Evolutionary conservation across 345 rosid genomes (phyloP), one percentile per base, ranked within the genome.

Genomic region (Linum tenue): DNA sequence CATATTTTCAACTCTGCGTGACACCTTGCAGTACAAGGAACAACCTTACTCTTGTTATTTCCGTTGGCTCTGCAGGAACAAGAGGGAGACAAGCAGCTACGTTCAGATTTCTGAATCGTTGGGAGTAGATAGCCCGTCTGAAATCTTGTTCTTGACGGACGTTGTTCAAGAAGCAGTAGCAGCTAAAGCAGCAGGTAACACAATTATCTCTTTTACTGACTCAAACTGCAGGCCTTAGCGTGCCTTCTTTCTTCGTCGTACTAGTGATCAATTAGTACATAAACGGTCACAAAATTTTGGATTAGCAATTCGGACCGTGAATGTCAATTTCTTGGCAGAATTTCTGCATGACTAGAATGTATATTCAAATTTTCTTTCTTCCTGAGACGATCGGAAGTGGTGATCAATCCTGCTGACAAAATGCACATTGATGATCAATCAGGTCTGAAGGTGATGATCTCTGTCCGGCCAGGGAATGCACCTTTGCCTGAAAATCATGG

Each of bases 111-210:
- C 83, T 0, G 86, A 79, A 31, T 79, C 95, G 3, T 42, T 95
- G 40, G 97, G 97, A 78, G 98, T 89, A 57, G 86, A 95, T 78
- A 78, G 84, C 60, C 90, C 96, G 62, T 83, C 91, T 40, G 88
- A 95, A 67, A 78, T 95, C 71, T 63, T 89, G 22, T 89, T 95
- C 73, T 73, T 91, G 16, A 95, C 97, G 0, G 96, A 91, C 80
- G 81, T 91, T 64, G 64, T 81, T 71, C 96, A 83, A 84, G 99
- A 95, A 87, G 97, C 96, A 53, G 70, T 70, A 10, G 99, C 98
- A 63, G 96, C 98, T 66, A 84, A 80, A 77, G 82, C 81, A 14
- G 94, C 98, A 82, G 96, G 96, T 89, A 4, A 57, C 59, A n/a
- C 36, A 35, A n/a, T 56, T 11, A 4, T 16, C 3, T 56, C 59